A percentile compares a stretch with the other conserved stretches of the same genome.
phyloP scores from a whole-genome alignment of 106 monocot species.

The Dactylorhiza incarnata region DNA sequence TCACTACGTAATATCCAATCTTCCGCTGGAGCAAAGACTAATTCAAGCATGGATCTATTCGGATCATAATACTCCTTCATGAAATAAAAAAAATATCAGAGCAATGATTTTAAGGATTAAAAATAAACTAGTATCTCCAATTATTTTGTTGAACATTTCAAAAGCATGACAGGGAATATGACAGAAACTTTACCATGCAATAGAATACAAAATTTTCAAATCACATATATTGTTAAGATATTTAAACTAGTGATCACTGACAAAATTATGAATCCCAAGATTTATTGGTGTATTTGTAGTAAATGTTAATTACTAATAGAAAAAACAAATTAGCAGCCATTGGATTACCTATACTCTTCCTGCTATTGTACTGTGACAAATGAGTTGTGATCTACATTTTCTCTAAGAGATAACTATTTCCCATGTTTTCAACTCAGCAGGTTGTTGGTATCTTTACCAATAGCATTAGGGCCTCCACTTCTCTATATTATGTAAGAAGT shows the following conservation, averaged over 20 bases:
- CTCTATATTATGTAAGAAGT: too few species aligned
- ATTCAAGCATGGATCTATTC: constrained; percentile 84
- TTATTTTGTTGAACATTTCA: background rate
- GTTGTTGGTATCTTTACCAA: too few species aligned
- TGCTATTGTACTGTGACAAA: too few species aligned
- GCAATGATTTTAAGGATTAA: background rate
- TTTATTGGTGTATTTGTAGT: background rate
- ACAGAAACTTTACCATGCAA: background rate
- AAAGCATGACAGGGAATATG: background rate
- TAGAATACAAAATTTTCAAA: background rate
- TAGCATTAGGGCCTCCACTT: too few species aligned
- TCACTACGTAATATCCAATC: constrained; percentile 87
- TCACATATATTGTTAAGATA: background rate
- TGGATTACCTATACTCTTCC: too few species aligned
- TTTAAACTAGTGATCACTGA: background rate
- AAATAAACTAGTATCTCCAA: background rate
- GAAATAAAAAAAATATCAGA: background rate
- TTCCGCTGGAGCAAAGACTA: constrained; percentile 94
- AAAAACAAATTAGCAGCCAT: too few species aligned
- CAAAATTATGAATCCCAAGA: background rate
- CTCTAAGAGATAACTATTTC: too few species aligned
- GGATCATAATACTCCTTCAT: constrained; percentile 96
- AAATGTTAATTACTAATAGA: too few species aligned
- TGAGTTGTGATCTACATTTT: too few species aligned
- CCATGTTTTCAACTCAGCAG: too few species aligned